A percentile compares a stretch with the other conserved stretches of the same genome.
Evolutionary conservation across 2,329 filamentous ascomycete genomes (phyloP).

Genomic region (Plenodomus lindquistii): DNA sequence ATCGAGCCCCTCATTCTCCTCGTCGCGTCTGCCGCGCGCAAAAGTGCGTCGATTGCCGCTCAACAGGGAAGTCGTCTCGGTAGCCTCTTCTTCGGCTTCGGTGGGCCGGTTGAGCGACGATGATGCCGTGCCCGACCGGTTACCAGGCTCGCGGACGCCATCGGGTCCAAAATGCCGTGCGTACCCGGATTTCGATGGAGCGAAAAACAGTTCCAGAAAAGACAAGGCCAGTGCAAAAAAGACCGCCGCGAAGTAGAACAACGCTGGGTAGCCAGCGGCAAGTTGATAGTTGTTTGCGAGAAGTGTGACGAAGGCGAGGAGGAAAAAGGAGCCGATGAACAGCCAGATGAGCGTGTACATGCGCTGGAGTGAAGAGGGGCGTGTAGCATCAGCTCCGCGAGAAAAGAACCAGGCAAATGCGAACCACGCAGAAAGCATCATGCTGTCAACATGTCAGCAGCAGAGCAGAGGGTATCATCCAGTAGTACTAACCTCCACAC

Average conservation of each 20-base stretch:
- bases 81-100: slow-evolving; percentile 49
- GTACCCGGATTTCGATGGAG: slow-evolving; percentile 71
- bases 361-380: slow-evolving; percentile 84
- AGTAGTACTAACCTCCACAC: slow-evolving; percentile 64
- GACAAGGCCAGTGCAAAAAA: slow-evolving; percentile 76
- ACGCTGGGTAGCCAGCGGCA: slow-evolving; percentile 76
- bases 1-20: slow-evolving; percentile 40
- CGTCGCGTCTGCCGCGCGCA: slow-evolving; percentile 45
- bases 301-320: slow-evolving; percentile 73
- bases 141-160: slow-evolving; percentile 31
- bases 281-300: slow-evolving; percentile 75
- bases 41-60: slow-evolving; percentile 59
- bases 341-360: slow-evolving; percentile 84
- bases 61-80: slow-evolving; percentile 62
- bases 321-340: slow-evolving; percentile 72
- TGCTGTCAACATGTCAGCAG: slow-evolving; percentile 50
- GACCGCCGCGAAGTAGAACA: slow-evolving; percentile 76
- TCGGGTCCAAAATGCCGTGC: slow-evolving; percentile 55
- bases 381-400: slow-evolving; percentile 74
- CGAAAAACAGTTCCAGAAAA: slow-evolving; percentile 77
- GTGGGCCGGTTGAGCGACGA: slow-evolving; percentile 36
- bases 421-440: slow-evolving; percentile 82
- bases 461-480: too few relatives aligned
- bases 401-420: slow-evolving; percentile 82
- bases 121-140: slow-evolving; percentile 40